Evolutionary conservation across 2,329 filamentous ascomycete genomes (phyloP).

Genomic region (Hirsutella thompsonii): DNA sequence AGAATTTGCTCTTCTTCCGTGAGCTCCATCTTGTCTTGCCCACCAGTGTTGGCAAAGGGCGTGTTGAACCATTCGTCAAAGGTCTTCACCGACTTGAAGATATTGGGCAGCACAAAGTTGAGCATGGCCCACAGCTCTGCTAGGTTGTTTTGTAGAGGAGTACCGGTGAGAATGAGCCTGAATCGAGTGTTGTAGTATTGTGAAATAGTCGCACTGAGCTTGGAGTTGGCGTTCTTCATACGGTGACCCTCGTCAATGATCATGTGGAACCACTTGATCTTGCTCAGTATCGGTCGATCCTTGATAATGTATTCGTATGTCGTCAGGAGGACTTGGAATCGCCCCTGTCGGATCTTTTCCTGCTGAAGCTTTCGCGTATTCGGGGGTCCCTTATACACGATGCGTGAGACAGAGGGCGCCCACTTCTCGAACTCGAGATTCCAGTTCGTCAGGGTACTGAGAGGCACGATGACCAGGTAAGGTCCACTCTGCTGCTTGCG

Average conservation of each 20-base stretch:
- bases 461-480: constrained; percentile 89
- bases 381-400: constrained; percentile 96
- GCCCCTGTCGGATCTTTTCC: constrained; percentile 83
- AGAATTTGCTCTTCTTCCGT: constrained; percentile 99
- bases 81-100: constrained; percentile 97
- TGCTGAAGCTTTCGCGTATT: constrained; percentile 79
- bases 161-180: constrained; percentile 93
- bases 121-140: constrained; percentile 94
- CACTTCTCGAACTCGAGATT: constrained; percentile 98
- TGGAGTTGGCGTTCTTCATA: constrained; percentile 98
- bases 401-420: constrained; percentile 74
- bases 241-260: constrained; percentile 98
- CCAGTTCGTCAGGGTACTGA: constrained; percentile 98
- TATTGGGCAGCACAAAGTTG: constrained; percentile 95
- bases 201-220: constrained; percentile 87
- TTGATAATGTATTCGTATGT: constrained; percentile 99
- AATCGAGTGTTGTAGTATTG: constrained; percentile 92
- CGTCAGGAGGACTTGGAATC: constrained; percentile 91
- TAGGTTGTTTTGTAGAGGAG: constrained; percentile 92
- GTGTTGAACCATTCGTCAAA: constrained; percentile 99
- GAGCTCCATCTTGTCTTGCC: constrained; percentile 97
- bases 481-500: constrained; percentile 85
- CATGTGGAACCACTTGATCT: constrained; percentile 99
- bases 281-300: constrained; percentile 85
- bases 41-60: constrained; percentile 93